Base-by-base conservation (phyloP, 169 alveolate species). In the Eimeria necatrix region DNA sequence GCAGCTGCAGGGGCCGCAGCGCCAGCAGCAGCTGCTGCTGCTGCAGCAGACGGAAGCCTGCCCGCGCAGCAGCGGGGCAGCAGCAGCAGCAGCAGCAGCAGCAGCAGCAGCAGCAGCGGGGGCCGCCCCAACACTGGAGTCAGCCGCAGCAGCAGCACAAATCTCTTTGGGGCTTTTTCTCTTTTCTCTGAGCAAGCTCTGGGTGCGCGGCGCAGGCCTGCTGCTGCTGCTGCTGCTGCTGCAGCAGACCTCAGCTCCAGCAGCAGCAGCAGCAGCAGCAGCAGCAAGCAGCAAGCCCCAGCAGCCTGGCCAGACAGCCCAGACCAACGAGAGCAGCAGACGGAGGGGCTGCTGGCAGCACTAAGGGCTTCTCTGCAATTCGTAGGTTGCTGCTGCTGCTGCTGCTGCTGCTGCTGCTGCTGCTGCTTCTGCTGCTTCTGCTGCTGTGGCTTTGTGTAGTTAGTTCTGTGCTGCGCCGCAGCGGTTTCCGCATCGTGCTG, bases 201-300 rank as follows among this genome's bases (percentile, higher is more conserved):
- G 78, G 32, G 32, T 8, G 24, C 10, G 78, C 32, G n/a, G 78
- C 46, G 78, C 32, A 22, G 32, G 12, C n/a, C n/a, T n/a, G n/a
- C n/a, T n/a, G n/a, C n/a, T n/a, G n/a, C n/a, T n/a, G n/a, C n/a
- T n/a, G n/a, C n/a, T n/a, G n/a, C n/a, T n/a, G n/a, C n/a, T n/a
- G n/a, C n/a, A n/a, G n/a, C n/a, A n/a, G n/a, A n/a, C 64, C 32
- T 20, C 78, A 68, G 78, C 24, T 10, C 10, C 78, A 68, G 78
- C 78, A 68, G 78, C 78, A 68, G 78, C 32, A 68, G 46, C 78
- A 68, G 78, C 78, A 68, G 78, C 78, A 68, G 32, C 78, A 24
- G n/a, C n/a, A n/a, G n/a, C n/a, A n/a, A n/a, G n/a, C n/a, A n/a
- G n/a, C n/a, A n/a, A n/a, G n/a, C n/a, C 78, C 8, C 46, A 56